Conservation (phyloP, 148 eudicot genomes). For the Fagopyrum esculentum region DNA sequence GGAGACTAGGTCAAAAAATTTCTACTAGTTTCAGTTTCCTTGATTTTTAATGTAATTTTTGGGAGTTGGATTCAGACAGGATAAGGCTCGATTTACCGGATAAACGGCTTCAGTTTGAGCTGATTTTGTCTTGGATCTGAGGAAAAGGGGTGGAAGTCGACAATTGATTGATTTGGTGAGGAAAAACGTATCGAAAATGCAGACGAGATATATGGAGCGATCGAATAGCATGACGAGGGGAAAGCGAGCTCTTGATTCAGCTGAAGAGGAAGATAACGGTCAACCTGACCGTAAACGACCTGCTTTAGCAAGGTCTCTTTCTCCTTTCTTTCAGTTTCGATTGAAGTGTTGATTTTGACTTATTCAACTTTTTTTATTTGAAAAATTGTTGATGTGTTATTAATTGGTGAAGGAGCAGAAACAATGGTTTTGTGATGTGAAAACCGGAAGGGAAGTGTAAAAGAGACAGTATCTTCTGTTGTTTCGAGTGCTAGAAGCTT, state of each 20-base stretch:
- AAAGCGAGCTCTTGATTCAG: conserved; percentile 63
- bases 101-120: not conserved
- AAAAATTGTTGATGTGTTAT: not conserved
- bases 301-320: conserved; percentile 78
- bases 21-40: not conserved
- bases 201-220: conserved; percentile 72
- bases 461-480: not conserved
- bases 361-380: not conserved
- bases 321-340: not conserved
- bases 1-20: not conserved
- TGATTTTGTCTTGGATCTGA: conserved; percentile 9
- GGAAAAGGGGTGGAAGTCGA: not conserved
- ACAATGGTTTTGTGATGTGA: not conserved
- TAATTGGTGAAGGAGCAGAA: not conserved
- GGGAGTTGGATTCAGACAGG: not conserved
- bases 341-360: not conserved
- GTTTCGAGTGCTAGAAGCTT: no score
- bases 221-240: conserved; percentile 61
- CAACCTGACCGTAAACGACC: conserved; percentile 84
- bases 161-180: conserved; percentile 2
- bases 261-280: conserved; percentile 39
- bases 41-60: not conserved
- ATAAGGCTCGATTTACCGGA: conserved; percentile 1
- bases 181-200: conserved; percentile 36
- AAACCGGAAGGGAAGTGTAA: not conserved